A percentile compares a stretch with the other conserved stretches of the same genome.
Evolutionary conservation across 2,329 filamentous ascomycete species (phyloP).

Genomic region (Claviceps arundinis): DNA sequence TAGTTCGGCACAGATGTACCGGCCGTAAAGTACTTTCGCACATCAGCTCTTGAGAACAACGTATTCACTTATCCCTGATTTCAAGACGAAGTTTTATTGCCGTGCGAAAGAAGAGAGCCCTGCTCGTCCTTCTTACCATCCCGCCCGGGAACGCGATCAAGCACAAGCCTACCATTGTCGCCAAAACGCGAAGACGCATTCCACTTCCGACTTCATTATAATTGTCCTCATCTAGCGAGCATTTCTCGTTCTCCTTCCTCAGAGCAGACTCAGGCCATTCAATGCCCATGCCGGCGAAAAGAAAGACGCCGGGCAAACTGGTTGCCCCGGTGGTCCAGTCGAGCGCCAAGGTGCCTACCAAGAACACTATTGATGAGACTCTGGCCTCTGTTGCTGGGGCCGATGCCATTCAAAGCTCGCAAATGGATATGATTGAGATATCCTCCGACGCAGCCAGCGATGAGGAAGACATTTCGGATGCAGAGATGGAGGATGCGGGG

Average conservation of each 20-base stretch:
- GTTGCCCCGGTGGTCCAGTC: constrained; percentile 41
- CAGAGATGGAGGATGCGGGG: constrained; percentile 19
- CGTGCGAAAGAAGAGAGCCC: not conserved
- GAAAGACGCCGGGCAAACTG: constrained; percentile 45
- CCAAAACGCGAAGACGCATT: not conserved
- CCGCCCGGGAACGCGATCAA: not conserved
- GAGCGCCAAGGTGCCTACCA: constrained; percentile 36
- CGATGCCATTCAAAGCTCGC: constrained; percentile 24
- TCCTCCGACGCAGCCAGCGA: constrained; percentile 41
- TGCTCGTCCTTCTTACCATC: not conserved
- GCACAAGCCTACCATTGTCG: not conserved
- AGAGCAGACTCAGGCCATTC: not conserved
- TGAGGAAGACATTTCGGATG: constrained; percentile 25
- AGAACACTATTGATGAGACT: constrained; percentile 44
- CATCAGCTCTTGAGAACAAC: not conserved
- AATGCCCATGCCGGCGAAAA: constrained; percentile 43
- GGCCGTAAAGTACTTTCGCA: not conserved
- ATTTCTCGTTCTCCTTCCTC: not conserved
- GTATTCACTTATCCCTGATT: not conserved
- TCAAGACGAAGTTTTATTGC: not conserved
- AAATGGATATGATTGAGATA: constrained; percentile 38
- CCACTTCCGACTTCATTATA: not conserved
- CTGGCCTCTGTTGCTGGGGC: constrained; percentile 37
- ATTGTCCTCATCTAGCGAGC: not conserved
- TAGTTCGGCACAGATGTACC: not conserved